Evolutionary conservation across 202 grass and related monocot species (phyloP).

Genomic region (Eragrostis tef): DNA sequence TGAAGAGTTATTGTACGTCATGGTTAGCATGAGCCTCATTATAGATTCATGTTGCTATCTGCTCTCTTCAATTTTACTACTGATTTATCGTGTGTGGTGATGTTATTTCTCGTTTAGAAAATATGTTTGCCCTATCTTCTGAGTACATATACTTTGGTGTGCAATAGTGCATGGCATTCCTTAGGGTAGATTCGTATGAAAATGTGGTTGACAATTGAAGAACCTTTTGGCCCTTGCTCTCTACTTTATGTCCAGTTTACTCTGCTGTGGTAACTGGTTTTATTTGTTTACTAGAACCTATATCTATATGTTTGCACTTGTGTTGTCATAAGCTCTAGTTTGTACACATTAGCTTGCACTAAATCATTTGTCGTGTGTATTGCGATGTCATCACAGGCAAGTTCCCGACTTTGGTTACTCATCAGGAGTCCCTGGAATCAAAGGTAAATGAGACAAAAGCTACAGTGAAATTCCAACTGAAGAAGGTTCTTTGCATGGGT

Average conservation of each 20-base stretch:
- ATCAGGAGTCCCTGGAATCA: too few relatives aligned
- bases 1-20: too few relatives aligned
- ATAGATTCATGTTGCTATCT: not conserved
- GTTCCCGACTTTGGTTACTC: too few relatives aligned
- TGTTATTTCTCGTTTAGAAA: not conserved
- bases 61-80: not conserved
- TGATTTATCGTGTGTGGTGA: not conserved
- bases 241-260: not conserved
- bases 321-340: not conserved
- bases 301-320: not conserved
- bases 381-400: too few relatives aligned
- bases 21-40: too few relatives aligned
- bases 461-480: too few relatives aligned
- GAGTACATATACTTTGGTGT: not conserved
- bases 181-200: not conserved
- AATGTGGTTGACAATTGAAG: not conserved
- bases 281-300: not conserved
- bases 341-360: not conserved
- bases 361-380: not conserved
- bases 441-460: too few relatives aligned
- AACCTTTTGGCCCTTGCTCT: not conserved
- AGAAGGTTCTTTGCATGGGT: too few relatives aligned
- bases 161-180: not conserved
- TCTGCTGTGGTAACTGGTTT: not conserved
- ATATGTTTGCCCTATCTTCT: not conserved